A percentile compares a stretch with the other conserved stretches of the same genome.
Evolutionary conservation across 441 rosid genomes (phyloP).

Genomic region (Aleurites moluccanus): DNA sequence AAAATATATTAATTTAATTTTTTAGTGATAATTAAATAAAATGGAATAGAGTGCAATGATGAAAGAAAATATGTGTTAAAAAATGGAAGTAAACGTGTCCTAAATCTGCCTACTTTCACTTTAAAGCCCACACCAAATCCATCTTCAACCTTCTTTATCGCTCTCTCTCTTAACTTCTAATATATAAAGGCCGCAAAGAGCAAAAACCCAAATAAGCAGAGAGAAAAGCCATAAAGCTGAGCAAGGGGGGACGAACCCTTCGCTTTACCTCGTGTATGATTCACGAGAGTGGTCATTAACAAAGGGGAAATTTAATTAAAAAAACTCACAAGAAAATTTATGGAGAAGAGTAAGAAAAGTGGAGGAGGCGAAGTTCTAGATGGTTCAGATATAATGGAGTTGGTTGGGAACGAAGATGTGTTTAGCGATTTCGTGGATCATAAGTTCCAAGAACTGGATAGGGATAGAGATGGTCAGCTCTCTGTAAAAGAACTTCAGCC

Average conservation of each 20-base stretch:
- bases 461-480: slow-evolving; percentile 68
- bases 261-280: slow-evolving; percentile 40
- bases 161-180: background rate
- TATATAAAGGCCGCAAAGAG: background rate
- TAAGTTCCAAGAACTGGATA: slow-evolving; percentile 79
- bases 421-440: slow-evolving; percentile 69
- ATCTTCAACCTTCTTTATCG: background rate
- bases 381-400: slow-evolving; percentile 89
- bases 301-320: background rate
- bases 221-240: background rate
- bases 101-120: background rate
- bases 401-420: slow-evolving; percentile 82
- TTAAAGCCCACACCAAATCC: background rate
- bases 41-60: too few relatives aligned
- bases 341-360: slow-evolving; percentile 39
- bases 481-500: slow-evolving; percentile 83
- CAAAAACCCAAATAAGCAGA: background rate
- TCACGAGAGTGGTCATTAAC: slow-evolving; percentile 43
- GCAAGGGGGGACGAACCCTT: slow-evolving; percentile 15
- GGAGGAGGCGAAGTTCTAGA: slow-evolving; percentile 50
- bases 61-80: too few relatives aligned
- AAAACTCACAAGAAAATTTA: slow-evolving; percentile 44
- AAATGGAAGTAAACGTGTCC: background rate
- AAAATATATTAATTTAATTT: too few relatives aligned
- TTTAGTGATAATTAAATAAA: too few relatives aligned